Percentiles rank a stretch among this genome's conserved stretches.
Conservation (phyloP, 106 monocot genomes). For the Dendrobium huoshanense region DNA sequence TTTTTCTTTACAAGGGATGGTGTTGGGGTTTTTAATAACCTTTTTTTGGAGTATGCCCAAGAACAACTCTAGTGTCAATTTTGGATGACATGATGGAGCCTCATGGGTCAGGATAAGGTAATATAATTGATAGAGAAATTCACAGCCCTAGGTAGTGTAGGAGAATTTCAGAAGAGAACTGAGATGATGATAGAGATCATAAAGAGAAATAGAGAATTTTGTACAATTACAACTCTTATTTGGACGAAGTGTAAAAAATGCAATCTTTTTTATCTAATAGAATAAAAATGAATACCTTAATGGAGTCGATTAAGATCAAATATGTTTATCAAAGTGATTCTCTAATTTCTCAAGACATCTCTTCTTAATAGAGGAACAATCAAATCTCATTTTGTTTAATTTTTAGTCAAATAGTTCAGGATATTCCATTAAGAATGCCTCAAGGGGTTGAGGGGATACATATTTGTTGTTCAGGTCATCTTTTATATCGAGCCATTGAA, state of each 20-base stretch:
- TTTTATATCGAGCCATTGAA: background rate
- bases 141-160: too few relatives aligned
- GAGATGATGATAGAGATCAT: too few relatives aligned
- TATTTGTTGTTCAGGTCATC: conserved; percentile 4
- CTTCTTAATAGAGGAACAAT: background rate
- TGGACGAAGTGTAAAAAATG: background rate
- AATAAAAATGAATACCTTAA: conserved; percentile 5
- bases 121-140: too few relatives aligned
- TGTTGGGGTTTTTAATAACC: too few relatives aligned
- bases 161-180: too few relatives aligned
- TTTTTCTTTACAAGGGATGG: too few relatives aligned
- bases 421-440: background rate
- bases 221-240: too few relatives aligned
- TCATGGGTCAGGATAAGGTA: too few relatives aligned
- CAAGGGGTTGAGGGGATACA: background rate
- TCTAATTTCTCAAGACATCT: background rate
- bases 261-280: background rate
- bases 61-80: too few relatives aligned
- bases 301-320: conserved; percentile 3
- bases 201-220: too few relatives aligned
- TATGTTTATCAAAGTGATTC: background rate
- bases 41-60: too few relatives aligned
- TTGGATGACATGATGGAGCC: too few relatives aligned
- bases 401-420: conserved; percentile 3
- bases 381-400: background rate